These are phyloP conservation scores for Talaromyces borbonicus DNA, from an alignment of 495 filamentous ascomycete genomes.

Conservation along the genomic window DNA sequence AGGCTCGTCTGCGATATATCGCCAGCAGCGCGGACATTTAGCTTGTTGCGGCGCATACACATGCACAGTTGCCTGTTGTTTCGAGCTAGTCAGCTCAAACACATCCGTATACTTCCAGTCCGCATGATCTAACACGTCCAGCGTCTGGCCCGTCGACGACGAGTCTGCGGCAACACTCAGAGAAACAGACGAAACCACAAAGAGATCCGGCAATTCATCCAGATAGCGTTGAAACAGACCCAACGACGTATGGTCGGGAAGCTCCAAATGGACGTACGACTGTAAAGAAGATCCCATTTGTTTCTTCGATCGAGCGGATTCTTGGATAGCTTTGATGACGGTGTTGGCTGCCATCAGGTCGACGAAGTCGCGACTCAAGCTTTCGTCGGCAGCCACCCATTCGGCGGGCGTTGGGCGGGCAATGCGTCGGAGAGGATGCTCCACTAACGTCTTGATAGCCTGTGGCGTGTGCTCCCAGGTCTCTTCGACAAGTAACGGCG, in stretches of 20 bases:
- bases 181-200: conserved; percentile 64
- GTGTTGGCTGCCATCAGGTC: conserved; percentile 44
- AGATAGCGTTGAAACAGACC: conserved; percentile 42
- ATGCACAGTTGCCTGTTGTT: conserved; percentile 38
- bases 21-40: conserved; percentile 88
- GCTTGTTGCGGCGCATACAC: conserved; percentile 55
- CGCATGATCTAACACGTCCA: conserved; percentile 16
- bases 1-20: conserved; percentile 45
- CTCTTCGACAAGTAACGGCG: conserved; percentile 79
- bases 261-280: conserved; percentile 48
- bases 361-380: conserved; percentile 44
- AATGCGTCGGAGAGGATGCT: conserved; percentile 35
- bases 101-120: conserved; percentile 47
- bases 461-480: conserved; percentile 68
- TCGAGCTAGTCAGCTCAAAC: conserved; percentile 37
- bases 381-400: conserved; percentile 29
- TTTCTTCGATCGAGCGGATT: conserved; percentile 53
- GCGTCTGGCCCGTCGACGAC: conserved; percentile 18
- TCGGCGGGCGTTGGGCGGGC: conserved; percentile 19
- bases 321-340: conserved; percentile 61
- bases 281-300: conserved; percentile 65
- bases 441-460: conserved; percentile 42
- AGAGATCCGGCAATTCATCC: conserved; percentile 59
- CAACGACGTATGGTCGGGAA: conserved; percentile 14
- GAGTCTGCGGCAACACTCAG: too few relatives aligned